These are phyloP conservation scores for Leccinum truebloodii DNA, from an alignment of 768 basidiomycete genomes.

Conservation along the genomic window DNA sequence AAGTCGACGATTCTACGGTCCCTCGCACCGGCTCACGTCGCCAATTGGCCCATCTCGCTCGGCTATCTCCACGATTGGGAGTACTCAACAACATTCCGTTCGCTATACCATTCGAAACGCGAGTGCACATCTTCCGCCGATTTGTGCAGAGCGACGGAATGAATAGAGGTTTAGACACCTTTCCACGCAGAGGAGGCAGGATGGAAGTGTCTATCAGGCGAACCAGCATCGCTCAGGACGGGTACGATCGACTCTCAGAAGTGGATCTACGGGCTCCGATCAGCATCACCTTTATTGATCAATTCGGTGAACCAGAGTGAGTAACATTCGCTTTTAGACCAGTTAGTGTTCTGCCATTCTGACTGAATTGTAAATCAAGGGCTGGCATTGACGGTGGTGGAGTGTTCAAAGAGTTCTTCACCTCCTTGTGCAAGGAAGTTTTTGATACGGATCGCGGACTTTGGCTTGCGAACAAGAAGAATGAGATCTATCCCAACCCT, in stretches of 20 bases:
- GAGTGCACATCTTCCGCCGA: constrained; percentile 86
- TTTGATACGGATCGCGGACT: constrained; percentile 94
- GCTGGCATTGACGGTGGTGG: constrained; percentile 96
- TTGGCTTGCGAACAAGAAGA: constrained; percentile 89
- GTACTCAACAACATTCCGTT: constrained; percentile 96
- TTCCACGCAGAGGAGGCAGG: constrained; percentile 17
- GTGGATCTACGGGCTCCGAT: constrained; percentile 80
- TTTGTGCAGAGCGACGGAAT: constrained; percentile 72
- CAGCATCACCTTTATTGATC: constrained; percentile 90
- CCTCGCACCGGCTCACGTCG: constrained; percentile 55
- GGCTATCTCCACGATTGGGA: constrained; percentile 68
- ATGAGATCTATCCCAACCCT: constrained; percentile 94
- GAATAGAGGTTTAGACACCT: constrained; percentile 18
- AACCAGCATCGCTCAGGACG: constrained; percentile 82
- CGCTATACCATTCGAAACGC: constrained; percentile 87
- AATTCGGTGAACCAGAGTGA: constrained; percentile 83
- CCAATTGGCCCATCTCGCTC: constrained; percentile 66
- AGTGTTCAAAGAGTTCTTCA: constrained; percentile 97
- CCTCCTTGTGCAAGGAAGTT: constrained; percentile 87
- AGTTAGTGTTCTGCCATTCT: background rate
- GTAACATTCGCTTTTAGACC: constrained; percentile 27
- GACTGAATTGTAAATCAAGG: constrained; percentile 36
- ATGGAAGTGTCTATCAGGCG: constrained; percentile 48
- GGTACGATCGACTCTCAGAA: constrained; percentile 81
- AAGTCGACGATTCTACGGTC: constrained; percentile 35